phyloP scores from a whole-genome alignment of 2,329 filamentous ascomycete species.

The Talaromyces sp. region DNA sequence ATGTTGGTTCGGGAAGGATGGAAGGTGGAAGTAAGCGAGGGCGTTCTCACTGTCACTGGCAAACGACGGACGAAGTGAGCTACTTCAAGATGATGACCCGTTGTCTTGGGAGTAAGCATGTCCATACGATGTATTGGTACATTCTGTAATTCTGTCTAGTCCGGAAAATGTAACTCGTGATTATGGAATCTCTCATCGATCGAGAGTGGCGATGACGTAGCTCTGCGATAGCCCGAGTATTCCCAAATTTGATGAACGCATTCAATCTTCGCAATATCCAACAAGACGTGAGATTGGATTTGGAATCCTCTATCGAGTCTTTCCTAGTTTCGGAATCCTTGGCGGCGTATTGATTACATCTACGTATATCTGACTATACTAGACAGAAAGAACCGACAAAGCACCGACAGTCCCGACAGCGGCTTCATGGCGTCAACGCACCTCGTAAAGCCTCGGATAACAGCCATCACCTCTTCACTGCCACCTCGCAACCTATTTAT shows the following conservation, averaged over 20 bases:
- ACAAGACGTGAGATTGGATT: not conserved
- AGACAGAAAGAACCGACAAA: not conserved
- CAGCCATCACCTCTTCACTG: not conserved
- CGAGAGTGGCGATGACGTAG: slow-evolving; percentile 5
- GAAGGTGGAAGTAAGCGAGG: slow-evolving; percentile 70
- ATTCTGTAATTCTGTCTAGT: not conserved
- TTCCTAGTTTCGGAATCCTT: not conserved
- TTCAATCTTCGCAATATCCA: not conserved
- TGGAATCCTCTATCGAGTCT: not conserved
- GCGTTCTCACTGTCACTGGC: slow-evolving; percentile 67
- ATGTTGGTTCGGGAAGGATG: slow-evolving; percentile 75
- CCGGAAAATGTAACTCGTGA: not conserved
- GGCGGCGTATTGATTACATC: not conserved
- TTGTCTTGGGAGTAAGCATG: not conserved
- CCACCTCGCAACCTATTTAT: not conserved
- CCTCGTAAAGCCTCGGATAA: not conserved
- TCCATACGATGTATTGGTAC: not conserved
- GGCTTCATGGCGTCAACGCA: not conserved
- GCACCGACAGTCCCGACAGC: not conserved
- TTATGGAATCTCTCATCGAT: not conserved
- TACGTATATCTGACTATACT: not conserved
- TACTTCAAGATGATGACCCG: not conserved
- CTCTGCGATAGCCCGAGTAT: not conserved
- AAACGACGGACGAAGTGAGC: slow-evolving; percentile 17
- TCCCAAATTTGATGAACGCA: not conserved